Percentiles rank a stretch among this genome's conserved stretches.
phyloP scores from a whole-genome alignment of 2,329 filamentous ascomycete species.

The Alternaria arborescens region DNA sequence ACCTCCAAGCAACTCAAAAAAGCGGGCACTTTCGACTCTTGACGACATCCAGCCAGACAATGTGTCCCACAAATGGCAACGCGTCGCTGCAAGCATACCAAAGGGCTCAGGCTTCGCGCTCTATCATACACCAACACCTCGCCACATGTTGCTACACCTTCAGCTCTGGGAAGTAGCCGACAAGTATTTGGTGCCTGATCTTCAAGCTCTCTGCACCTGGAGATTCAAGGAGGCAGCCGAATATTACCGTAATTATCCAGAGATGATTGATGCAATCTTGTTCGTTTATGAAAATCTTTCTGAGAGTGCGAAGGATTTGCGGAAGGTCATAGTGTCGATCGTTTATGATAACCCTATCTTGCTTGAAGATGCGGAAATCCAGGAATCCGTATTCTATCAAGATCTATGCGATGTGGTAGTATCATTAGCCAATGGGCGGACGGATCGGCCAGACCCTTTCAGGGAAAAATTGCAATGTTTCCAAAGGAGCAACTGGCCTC shows the following conservation, averaged over 20 bases:
- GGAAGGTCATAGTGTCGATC: neutral
- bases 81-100: neutral
- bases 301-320: neutral
- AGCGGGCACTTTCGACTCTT: neutral
- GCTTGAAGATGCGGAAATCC: neutral
- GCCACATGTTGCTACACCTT: neutral
- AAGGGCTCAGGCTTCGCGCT: neutral
- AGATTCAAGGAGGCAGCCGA: neutral
- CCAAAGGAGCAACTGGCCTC: neutral
- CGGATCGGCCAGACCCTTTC: neutral
- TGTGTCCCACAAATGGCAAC: neutral
- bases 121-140: neutral
- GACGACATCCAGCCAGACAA: fast-evolving
- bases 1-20: neutral
- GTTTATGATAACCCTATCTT: neutral
- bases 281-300: neutral
- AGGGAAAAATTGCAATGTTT: neutral
- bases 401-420: neutral
- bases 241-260: neutral
- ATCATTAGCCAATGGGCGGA: neutral
- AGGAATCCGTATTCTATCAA: neutral
- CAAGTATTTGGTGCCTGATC: neutral
- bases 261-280: neutral
- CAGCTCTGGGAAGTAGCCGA: neutral
- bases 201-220: neutral